Base-by-base conservation (phyloP, 108 stramenopile species). In the Pseudonitzschia pungens region DNA sequence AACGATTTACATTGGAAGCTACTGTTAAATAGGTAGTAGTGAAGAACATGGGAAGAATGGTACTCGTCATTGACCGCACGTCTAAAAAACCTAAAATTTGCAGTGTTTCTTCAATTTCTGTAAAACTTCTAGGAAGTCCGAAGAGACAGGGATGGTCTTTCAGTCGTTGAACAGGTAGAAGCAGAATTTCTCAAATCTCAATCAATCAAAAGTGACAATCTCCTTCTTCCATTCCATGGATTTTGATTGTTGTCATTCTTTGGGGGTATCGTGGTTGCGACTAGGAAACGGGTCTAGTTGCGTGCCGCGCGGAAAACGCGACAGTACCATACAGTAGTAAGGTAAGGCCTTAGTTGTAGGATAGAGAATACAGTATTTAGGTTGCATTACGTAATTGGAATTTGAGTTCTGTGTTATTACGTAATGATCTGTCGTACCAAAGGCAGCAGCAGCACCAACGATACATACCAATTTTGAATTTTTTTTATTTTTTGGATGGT, bases 211-310 rank as follows among this genome's bases (percentile, higher is more conserved):
- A n/a, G n/a, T n/a, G n/a, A n/a, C n/a, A 4, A 8, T 48, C 45
- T 2, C 10, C 14, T 48, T 14, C 10, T 48, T 48, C 45, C 45
- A 18, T 14, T 48, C 45, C 45, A 10, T 18, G 16, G 1, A 48
- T 4, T 18, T 4, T 10, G 18, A 2, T 48, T 48, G 5, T 48
- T 48, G 45, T 6, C 42, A 48, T 48, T 48, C 45, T 48, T 48
- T 11, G n/a, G 24, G n/a, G 24, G 54, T 55, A 22, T 55, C 54
- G 54, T 55, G 54, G 54, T 55, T 20, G 54, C 26, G 54, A 55
- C 45, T 18, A 18, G 45, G 54, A 55, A 55, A 11, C 54, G 10
- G 26, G 54, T 22, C 10, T 2, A 55, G 26, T 55, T 22, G 24
- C n/a, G 9, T 2, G 54, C 54, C 24, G 54, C 54, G n/a, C 54